Evolutionary conservation across 805 yeast species (phyloP).

Genomic region (Pichia deserticola): DNA sequence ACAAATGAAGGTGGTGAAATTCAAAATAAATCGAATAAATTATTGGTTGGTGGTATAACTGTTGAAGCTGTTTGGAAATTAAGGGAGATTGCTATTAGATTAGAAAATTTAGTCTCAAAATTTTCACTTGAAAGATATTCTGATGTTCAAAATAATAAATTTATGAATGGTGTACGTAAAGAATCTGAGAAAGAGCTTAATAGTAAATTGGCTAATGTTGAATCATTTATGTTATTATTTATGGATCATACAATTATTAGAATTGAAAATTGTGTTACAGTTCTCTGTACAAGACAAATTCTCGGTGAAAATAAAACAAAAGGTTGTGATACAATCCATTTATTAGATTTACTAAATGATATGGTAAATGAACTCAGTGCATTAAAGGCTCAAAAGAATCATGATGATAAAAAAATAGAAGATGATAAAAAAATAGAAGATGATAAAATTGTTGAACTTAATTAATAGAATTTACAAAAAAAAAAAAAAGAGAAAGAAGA

Average conservation of each 20-base stretch:
- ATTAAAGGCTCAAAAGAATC: not conserved
- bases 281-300: slow-evolving; percentile 32
- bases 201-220: slow-evolving; percentile 14
- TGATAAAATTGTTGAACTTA: not conserved
- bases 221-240: slow-evolving; percentile 42
- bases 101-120: slow-evolving; percentile 51
- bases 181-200: slow-evolving; percentile 14
- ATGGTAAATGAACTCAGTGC: slow-evolving; percentile 7
- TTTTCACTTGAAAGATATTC: slow-evolving; percentile 21
- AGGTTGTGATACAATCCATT: not conserved
- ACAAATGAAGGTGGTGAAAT: slow-evolving; percentile 28
- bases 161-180: slow-evolving; percentile 13
- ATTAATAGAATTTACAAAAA: no score
- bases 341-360: slow-evolving; percentile 4
- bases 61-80: slow-evolving; percentile 30
- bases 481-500: no score
- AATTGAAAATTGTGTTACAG: slow-evolving; percentile 51
- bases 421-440: not conserved
- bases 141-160: slow-evolving; percentile 7
- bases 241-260: slow-evolving; percentile 63
- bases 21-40: slow-evolving; percentile 19
- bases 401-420: not conserved
- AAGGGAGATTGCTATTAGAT: slow-evolving; percentile 44
- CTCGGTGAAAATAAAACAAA: slow-evolving; percentile 1
- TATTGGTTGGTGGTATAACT: slow-evolving; percentile 25